Percentiles rank a stretch among this genome's conserved stretches.
These are phyloP conservation scores for Trypanosoma congolense DNA, from an alignment of 208 protist genomes.

Conservation along the genomic window DNA sequence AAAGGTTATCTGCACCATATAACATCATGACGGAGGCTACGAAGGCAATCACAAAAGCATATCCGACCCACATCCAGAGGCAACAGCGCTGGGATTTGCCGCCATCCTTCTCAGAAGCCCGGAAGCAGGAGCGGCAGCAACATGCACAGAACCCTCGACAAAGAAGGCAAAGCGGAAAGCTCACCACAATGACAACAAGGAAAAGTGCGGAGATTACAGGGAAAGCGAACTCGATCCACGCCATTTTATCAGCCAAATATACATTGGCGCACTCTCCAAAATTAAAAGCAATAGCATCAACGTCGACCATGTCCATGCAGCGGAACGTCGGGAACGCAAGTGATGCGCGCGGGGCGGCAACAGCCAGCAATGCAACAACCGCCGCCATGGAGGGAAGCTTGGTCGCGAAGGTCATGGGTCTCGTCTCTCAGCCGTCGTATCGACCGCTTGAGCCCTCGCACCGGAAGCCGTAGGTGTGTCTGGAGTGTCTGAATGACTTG, in stretches of 20 bases:
- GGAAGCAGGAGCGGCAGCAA: conserved; percentile 40
- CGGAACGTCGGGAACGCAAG: conserved; percentile 19
- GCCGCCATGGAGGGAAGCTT: conserved; percentile 5
- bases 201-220: conserved; percentile 48
- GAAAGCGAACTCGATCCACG: conserved; percentile 59
- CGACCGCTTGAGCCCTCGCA: too few species aligned
- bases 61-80: conserved; percentile 69
- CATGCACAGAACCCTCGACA: too few species aligned
- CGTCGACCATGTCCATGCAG: too few species aligned
- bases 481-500: too few species aligned
- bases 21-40: conserved; percentile 57
- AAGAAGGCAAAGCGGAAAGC: conserved; percentile 55
- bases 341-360: conserved; percentile 9
- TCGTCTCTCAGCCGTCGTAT: too few species aligned
- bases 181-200: conserved; percentile 47
- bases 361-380: conserved; percentile 22
- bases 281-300: too few species aligned
- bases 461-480: too few species aligned
- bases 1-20: conserved; percentile 28
- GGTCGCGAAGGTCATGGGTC: too few species aligned
- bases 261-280: too few species aligned
- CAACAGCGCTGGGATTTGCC: conserved; percentile 24
- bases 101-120: conserved; percentile 9
- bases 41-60: conserved; percentile 41
- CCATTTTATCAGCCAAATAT: too few species aligned